phyloP scores from a whole-genome alignment of 805 yeast species.

The Saccharomycopsis babjevae region DNA sequence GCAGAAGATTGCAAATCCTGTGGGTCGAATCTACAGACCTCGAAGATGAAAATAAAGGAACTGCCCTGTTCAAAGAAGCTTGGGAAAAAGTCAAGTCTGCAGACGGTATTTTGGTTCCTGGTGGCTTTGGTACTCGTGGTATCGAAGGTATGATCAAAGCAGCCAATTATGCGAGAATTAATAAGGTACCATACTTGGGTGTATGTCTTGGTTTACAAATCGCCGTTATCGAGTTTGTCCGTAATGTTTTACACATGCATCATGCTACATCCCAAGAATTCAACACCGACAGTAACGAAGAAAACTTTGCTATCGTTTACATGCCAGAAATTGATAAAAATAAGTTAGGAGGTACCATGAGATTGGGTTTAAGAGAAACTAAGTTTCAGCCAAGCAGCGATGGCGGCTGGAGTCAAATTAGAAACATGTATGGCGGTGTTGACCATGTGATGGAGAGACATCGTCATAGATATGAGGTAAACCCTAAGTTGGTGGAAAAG shows the following conservation, averaged over 20 bases:
- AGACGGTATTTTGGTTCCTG: conserved; percentile 95
- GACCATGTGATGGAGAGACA: conserved; percentile 81
- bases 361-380: conserved; percentile 90
- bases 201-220: conserved; percentile 96
- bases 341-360: conserved; percentile 97
- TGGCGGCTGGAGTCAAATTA: conserved; percentile 45
- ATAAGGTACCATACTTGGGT: conserved; percentile 88
- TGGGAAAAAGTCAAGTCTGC: conserved; percentile 92
- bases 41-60: conserved; percentile 60
- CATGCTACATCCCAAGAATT: conserved; percentile 80
- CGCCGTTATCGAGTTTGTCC: conserved; percentile 88
- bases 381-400: conserved; percentile 60
- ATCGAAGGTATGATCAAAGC: conserved; percentile 97
- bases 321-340: conserved; percentile 98
- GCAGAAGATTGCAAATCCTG: conserved; percentile 71
- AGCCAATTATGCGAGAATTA: conserved; percentile 97
- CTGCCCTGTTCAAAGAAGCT: conserved; percentile 81
- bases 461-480: conserved; percentile 96
- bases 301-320: conserved; percentile 68
- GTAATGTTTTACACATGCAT: conserved; percentile 61
- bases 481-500: conserved; percentile 64
- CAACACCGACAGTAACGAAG: conserved; percentile 48
- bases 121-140: conserved; percentile 97
- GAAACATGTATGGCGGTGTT: conserved; percentile 67
- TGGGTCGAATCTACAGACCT: conserved; percentile 96